A percentile compares a stretch with the other conserved stretches of the same genome.
Conservation (phyloP, 441 rosid species). For the Isatis lusitanica region DNA sequence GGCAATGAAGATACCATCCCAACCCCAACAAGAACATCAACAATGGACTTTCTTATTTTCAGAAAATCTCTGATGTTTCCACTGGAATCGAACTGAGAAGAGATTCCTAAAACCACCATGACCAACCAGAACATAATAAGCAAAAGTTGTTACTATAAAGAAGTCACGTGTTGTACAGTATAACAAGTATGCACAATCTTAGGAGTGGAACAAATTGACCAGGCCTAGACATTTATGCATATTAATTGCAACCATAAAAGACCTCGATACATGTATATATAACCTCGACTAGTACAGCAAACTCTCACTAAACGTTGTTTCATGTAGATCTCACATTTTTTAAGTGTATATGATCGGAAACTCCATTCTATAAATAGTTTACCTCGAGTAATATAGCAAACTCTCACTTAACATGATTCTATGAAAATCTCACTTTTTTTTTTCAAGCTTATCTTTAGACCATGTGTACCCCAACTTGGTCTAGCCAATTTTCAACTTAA, state of each 20-base stretch:
- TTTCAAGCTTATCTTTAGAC: not conserved
- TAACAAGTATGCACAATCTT: not conserved
- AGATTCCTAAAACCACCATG: conserved; percentile 62
- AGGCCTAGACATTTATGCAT: not conserved
- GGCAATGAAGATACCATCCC: conserved; percentile 91
- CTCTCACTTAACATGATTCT: not conserved
- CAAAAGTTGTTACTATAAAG: conserved; percentile 4
- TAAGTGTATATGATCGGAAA: not conserved
- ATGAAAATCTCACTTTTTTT: not conserved
- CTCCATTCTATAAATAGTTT: not conserved
- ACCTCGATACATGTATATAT: not conserved
- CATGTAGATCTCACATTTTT: no score
- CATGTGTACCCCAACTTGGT: not conserved
- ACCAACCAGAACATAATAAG: conserved; percentile 20
- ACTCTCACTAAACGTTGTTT: no score
- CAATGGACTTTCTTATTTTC: conserved; percentile 60
- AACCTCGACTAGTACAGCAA: no score
- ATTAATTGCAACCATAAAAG: not conserved
- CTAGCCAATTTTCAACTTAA: not conserved
- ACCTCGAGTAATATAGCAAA: not conserved
- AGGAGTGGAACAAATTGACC: not conserved
- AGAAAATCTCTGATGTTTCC: conserved; percentile 79
- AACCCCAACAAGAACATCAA: conserved; percentile 65
- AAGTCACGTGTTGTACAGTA: conserved; percentile 4
- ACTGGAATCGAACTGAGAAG: conserved; percentile 77